A percentile compares a stretch with the other conserved stretches of the same genome.
phyloP scores from a whole-genome alignment of 129 eudicot species.

The Helianthus tuberosus region DNA sequence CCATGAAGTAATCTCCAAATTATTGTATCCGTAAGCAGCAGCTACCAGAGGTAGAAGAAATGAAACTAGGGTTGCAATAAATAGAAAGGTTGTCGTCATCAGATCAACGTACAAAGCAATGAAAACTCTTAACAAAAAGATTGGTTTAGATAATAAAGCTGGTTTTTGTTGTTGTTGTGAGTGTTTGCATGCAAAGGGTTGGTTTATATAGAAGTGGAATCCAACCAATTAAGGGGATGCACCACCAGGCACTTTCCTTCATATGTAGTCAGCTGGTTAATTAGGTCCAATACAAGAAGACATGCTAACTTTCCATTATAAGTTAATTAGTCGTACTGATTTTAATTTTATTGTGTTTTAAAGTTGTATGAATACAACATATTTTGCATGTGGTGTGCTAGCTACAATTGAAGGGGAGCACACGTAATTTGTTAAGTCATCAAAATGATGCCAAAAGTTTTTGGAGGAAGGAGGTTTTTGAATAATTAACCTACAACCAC shows the following conservation, averaged over 20 bases:
- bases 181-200: constrained; percentile 25
- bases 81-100: constrained; percentile 27
- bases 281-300: constrained; percentile 20
- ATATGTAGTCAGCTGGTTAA: constrained; percentile 2
- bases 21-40: constrained; percentile 18
- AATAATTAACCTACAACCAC: too few relatives aligned
- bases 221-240: not conserved
- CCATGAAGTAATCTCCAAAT: constrained; percentile 43
- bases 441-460: too few relatives aligned
- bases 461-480: too few relatives aligned
- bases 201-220: constrained; percentile 40
- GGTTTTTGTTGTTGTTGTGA: constrained; percentile 8
- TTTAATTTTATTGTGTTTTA: too few relatives aligned
- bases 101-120: not conserved
- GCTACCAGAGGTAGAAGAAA: constrained; percentile 35
- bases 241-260: not conserved
- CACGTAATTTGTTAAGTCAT: too few relatives aligned
- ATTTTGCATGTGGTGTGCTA: too few relatives aligned
- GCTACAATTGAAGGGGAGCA: too few relatives aligned
- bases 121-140: not conserved
- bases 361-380: too few relatives aligned
- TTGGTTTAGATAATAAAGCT: not conserved
- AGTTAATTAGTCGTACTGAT: too few relatives aligned
- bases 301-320: constrained; percentile 10
- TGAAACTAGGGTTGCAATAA: constrained; percentile 25